Base-by-base conservation (phyloP, 208 protist species). In the Trypanosoma avium region DNA sequence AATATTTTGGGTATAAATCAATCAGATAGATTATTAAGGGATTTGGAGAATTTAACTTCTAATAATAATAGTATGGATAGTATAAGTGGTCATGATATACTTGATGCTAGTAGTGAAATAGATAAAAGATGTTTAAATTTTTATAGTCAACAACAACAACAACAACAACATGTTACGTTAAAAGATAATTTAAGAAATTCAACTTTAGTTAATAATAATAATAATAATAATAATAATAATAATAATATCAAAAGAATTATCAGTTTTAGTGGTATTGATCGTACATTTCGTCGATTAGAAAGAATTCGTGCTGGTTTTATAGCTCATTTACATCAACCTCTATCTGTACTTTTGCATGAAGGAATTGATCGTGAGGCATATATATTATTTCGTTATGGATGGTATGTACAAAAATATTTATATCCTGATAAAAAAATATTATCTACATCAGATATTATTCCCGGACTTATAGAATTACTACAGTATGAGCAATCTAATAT, bases 311-410 rank as follows among this genome's bases (percentile, higher is more conserved):
- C 29, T 13, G 80, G 79, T 43, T 90, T 90, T 61, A 55, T 73
- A 0, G 50, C 72, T 10, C 62, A 86, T 26, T 68, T 72, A 3
- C 5, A 74, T 12, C 55, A 56, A 35, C 78, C 78, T 55, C 55
- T 90, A 15, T 61, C 42, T 3, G 63, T 90, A 13, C 76, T 94
- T 19, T 42, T 82, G n/a, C 29, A 77, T 21, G 82, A 91, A 30
- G 82, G 79, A 12, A 15, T 46, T 1, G 88, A 94, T 59, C 74
- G 79, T 42, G 88, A 94, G 74, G 77, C 76, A 27, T 90, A 79
- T 49, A 46, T 70, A 13, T 54, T 88, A 3, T 90, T 90, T 50
- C 71, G 76, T 17, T 94, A 91, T 58, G 88, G 80, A 26, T 72
- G 75, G 46, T 70, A 74, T 36, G 53, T 75, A 33, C 47, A 76